Evolutionary conservation across 768 basidiomycete species (phyloP), one percentile per base, ranked within the genome.

Genomic region (Suillus luteus): DNA sequence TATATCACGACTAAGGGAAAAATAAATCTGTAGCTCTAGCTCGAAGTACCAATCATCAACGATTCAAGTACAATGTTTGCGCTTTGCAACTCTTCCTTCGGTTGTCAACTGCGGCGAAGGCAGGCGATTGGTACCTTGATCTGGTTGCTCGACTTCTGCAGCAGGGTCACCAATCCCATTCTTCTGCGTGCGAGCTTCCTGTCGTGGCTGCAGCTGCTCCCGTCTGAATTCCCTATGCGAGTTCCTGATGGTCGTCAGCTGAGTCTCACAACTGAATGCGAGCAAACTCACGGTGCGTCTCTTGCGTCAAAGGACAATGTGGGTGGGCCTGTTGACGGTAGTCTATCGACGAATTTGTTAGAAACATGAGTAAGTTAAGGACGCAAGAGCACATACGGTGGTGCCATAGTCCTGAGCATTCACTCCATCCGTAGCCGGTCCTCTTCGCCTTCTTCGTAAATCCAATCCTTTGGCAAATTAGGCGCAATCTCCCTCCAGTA

Each of bases 401-500:
- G 54, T 14, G 33, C 11, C 54, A 35, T 55, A 35, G 33, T 17
- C 33, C 8, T 55, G 4, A 52, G 8, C 51, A 19, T 17, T 38
- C 35, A 14, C 22, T 38, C 37, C 5, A n/a, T 38, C 14, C 14
- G 22, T 14, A 38, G 15, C 37, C 17, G 55, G 5, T 57, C 22
- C 37, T 57, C 37, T 22, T 57, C 37, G 55, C 55, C 49, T 19
- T 63, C 58, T 46, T 60, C 63, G 27, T 63, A 72, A 22, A 75
- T 8, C 75, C 75, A 75, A 24, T 63, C 15, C 24, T 65, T 69
- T 52, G 69, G 66, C 72, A 74, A 74, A 3, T 6, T 46, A 1
- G 68, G 66, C 6, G 67, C 66, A 8, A 65, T 70, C 40, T 76
- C 65, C 22, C 67, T 66, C 74, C 75, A 76, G 41, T 76, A 69